A percentile compares a stretch with the other conserved stretches of the same genome.
These are phyloP conservation scores for Ehretia macrophylla DNA, from an alignment of 257 asterid genomes.

Conservation along the genomic window DNA sequence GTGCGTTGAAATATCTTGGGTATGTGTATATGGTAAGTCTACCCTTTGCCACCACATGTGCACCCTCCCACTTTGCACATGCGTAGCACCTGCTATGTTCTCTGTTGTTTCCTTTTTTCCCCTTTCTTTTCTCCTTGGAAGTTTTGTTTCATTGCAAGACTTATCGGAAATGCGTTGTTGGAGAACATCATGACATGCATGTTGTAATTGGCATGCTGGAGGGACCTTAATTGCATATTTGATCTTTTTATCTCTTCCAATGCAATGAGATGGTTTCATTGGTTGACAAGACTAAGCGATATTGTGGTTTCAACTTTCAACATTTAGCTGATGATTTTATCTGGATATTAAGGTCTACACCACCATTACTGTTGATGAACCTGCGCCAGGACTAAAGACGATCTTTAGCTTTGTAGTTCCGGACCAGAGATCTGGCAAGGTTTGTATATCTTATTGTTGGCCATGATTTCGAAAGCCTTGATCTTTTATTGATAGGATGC, in stretches of 20 bases:
- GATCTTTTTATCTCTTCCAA: background rate
- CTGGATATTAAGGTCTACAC: constrained; percentile 52
- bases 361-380: constrained; percentile 71
- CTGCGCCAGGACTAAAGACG: constrained; percentile 97
- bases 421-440: constrained; percentile 95
- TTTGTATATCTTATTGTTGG: constrained; percentile 16
- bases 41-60: background rate
- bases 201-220: no score
- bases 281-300: background rate
- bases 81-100: background rate
- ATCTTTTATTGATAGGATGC: background rate
- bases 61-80: no score
- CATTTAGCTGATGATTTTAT: constrained; percentile 1
- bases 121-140: background rate
- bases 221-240: no score
- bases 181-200: no score
- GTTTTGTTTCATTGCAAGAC: no score
- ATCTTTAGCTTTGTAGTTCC: constrained; percentile 76
- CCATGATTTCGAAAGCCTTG: background rate
- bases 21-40: no score
- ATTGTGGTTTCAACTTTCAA: background rate
- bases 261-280: background rate
- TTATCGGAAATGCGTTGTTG: no score
- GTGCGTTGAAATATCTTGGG: background rate
- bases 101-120: background rate